Evolutionary conservation across 2,329 filamentous ascomycete genomes (phyloP).

Genomic region (Xylaria multiplex): DNA sequence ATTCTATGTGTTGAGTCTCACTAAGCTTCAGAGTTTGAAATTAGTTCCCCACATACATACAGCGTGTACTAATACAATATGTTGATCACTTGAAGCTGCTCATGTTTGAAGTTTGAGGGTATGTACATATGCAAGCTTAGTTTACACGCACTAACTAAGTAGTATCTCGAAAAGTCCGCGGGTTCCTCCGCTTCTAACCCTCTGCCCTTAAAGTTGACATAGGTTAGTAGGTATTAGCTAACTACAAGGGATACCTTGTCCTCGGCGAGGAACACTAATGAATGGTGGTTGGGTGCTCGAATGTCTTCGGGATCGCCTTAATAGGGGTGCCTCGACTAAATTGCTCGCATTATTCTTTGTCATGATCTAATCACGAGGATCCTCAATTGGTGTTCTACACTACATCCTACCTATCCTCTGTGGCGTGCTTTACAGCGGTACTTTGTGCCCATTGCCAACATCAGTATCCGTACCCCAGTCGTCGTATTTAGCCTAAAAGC

Average conservation of each 20-base stretch:
- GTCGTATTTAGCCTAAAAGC: slow-evolving; percentile 41
- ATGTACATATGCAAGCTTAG: slow-evolving; percentile 3
- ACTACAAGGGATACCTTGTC: slow-evolving; percentile 6
- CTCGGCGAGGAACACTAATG: slow-evolving; percentile 12
- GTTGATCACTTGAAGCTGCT: slow-evolving; percentile 19
- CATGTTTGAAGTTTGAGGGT: slow-evolving; percentile 9
- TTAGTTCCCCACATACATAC: slow-evolving; percentile 16
- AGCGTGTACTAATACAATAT: background rate
- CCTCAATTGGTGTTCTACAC: slow-evolving; percentile 6
- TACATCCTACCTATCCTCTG: slow-evolving; percentile 1
- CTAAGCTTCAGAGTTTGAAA: background rate
- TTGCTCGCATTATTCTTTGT: slow-evolving; percentile 21
- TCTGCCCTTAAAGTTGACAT: background rate
- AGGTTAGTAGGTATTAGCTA: background rate
- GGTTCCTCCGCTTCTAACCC: slow-evolving; percentile 16
- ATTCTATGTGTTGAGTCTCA: background rate
- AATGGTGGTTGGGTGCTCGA: slow-evolving; percentile 5
- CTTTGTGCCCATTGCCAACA: slow-evolving; percentile 15
- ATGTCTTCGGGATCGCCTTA: slow-evolving; percentile 5
- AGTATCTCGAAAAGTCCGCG: background rate
- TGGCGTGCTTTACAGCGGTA: slow-evolving; percentile 19
- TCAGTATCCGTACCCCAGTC: slow-evolving; percentile 22
- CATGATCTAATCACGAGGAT: slow-evolving; percentile 14
- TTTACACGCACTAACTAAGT: background rate
- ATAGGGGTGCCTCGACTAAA: slow-evolving; percentile 21